Base-by-base conservation (phyloP, 2,329 filamentous ascomycete species). In the Sporothrix mexicana region DNA sequence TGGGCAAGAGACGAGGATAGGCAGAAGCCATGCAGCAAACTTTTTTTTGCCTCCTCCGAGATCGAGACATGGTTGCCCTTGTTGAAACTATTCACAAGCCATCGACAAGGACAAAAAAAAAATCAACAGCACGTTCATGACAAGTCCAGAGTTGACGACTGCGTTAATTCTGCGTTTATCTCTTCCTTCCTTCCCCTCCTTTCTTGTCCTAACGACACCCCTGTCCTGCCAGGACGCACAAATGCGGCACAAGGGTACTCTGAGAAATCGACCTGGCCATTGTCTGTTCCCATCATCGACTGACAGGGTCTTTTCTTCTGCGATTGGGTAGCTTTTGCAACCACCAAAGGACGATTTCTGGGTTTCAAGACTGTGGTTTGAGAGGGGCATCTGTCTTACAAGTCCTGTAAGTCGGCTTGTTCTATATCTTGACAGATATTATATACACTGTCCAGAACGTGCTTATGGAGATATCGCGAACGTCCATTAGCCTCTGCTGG, bases 231-330 rank as follows among this genome's bases (percentile, higher is more conserved):
- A 67, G 62, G 43, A 23, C 8, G 61, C n/a, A 47, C n/a, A 36
- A 55, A 43, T 6, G 49, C 47, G 67, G 30, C 67, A 43, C 67
- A 55, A 61, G 36, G 43, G 30, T n/a, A 66, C 12, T 12, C 30
- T 36, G 3, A 5, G 30, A 36, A 5, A 36, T 25, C 41, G 20
- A 45, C 61, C 43, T 45, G 61, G 59, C 61, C 61, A 64, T 64
- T 64, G 36, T 66, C 43, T 47, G 41, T 47, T 66, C 41, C 43
- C 61, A 45, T 66, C 43, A 7, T 30, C 43, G 66, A 30, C 45
- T 15, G 36, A 10, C 69, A 70, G 57, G 69, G 55, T 70, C 55
- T 70, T 62, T 47, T 12, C 55, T 3, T 49, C 55, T 61, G 57
- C 55, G 23, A 70, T 70, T 70, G 69, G 69, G 30, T 51, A 64